Evolutionary conservation across 2,329 filamentous ascomycete genomes (phyloP), one percentile per base, ranked within the genome.

Genomic region (Xylaria sp.): DNA sequence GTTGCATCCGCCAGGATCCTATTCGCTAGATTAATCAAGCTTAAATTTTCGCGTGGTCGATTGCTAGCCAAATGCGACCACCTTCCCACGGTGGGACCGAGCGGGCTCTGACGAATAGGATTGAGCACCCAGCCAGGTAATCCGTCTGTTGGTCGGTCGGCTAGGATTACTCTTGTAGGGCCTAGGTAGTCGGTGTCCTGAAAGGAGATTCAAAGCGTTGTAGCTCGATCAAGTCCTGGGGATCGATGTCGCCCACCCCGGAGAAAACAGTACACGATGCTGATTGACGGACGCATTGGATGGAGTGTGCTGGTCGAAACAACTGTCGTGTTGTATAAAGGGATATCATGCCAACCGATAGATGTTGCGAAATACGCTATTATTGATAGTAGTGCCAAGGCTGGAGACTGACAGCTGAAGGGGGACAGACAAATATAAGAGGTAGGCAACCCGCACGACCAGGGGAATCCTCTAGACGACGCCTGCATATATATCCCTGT

Each of bases 21-120:
- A 69, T 67, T 69, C 67, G 67, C 67, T 60, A 62, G 46, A 63
- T 61, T 55, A 61, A 61, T 69, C 67, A 69, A 69, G 54, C 64
- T 69, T 69, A 69, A 66, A 64, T 67, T 60, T 51, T 64, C 59
- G 64, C 64, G 54, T 69, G 67, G 59, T 57, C 46, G 7, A 63
- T 48, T 54, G 28, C n/a, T 69, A 60, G 63, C 48, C 52, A n/a
- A 59, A 58, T 58, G 46, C 13, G 63, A 62, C 33, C 18, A 39
- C 55, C 10, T 57, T 9, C 39, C 31, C 25, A 46, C 23, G 20
- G 39, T 43, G 58, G 36, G n/a, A 23, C 15, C 15, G 20, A 62
- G 59, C 51, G 23, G 46, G 48, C 23, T 58, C 51, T 18, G 18
- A 18, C 52, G 28, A 36, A 55, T 55, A 55, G 52, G 28, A 55